Conservation (phyloP, 2,329 filamentous ascomycete species). For the Elsinoe batatas region DNA sequence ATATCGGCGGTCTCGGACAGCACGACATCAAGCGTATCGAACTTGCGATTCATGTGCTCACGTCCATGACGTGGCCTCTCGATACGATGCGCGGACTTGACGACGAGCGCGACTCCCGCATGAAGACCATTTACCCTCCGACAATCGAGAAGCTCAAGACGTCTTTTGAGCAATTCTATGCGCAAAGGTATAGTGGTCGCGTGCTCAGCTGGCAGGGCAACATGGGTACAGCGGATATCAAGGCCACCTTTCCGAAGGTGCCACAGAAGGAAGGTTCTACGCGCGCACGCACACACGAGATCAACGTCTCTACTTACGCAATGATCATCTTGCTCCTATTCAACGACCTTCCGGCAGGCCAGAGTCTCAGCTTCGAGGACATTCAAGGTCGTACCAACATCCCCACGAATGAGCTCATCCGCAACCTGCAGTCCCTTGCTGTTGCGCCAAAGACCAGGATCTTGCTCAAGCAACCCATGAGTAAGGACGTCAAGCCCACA, state of each 20-base stretch:
- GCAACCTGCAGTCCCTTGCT: conserved; percentile 71
- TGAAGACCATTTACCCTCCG: conserved; percentile 60
- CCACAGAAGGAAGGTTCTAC: conserved; percentile 59
- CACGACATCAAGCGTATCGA: conserved; percentile 58
- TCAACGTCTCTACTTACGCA: conserved; percentile 85
- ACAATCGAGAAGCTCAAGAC: conserved; percentile 66
- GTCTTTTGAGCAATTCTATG: conserved; percentile 83
- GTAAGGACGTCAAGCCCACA: conserved; percentile 63
- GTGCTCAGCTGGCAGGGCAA: conserved; percentile 73
- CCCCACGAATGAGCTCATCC: conserved; percentile 59
- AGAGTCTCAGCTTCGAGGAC: conserved; percentile 56
- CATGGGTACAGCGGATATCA: conserved; percentile 78
- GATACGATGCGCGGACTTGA: conserved; percentile 62
- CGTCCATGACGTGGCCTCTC: conserved; percentile 89
- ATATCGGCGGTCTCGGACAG: conserved; percentile 51
- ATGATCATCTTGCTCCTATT: conserved; percentile 87
- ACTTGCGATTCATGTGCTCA: conserved; percentile 74
- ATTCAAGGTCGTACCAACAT: conserved; percentile 79
- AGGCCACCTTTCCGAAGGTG: conserved; percentile 64
- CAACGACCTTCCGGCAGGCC: conserved; percentile 56
- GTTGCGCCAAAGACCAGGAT: conserved; percentile 76
- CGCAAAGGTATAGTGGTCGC: conserved; percentile 75
- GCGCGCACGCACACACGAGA: conserved; percentile 67
- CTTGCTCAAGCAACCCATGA: conserved; percentile 68
- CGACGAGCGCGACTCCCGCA: conserved; percentile 39